Base-by-base conservation (phyloP, 2,329 filamentous ascomycete species). In the Alternaria rosae region DNA sequence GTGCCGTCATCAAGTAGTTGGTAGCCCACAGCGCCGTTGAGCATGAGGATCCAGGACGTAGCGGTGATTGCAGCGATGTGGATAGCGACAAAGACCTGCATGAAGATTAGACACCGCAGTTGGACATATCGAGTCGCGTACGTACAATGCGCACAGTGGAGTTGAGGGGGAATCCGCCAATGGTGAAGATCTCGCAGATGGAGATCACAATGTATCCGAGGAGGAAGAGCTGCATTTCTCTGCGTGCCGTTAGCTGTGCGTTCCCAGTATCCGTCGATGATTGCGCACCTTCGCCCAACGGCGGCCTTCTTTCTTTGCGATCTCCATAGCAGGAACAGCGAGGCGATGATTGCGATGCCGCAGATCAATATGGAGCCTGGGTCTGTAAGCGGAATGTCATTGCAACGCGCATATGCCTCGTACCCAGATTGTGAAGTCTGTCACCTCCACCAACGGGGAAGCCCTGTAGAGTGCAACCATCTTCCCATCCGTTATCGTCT, bases 151-250 rank as follows among this genome's bases (percentile, higher is more conserved):
- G 89, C 61, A 92, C 91, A 52, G 82, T 87, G 54, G 85, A 82
- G 69, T 87, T 83, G 20, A 97, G 82, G 3, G 94, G 93, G 73
- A 99, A 94, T 28, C 90, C 92, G 70, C 95, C 95, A 35, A 98
- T 89, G 0, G 93, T 94, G 82, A 99, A 97, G 74, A 99, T 97
- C 79, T 98, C 95, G 81, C 94, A 97, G 73, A 99, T 92, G 72
- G 92, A 89, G 64, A 98, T 89, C 61, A 98, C 81, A 59, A 97
- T 91, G 79, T 93, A 99, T 53, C 91, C 90, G 43, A 92, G 65
- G 53, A 99, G 87, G 82, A 99, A 98, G 32, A 97, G 75, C 85
- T 99, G 95, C 88, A 99, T 98, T 81, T 99, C 95, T 80, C 95
- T 97, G 75, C 59, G 57, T 44, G 64, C 58, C 70, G 74, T 76